Evolutionary conservation across 805 yeast genomes (phyloP).

Genomic region (Scheffersomyces ergatensis): DNA sequence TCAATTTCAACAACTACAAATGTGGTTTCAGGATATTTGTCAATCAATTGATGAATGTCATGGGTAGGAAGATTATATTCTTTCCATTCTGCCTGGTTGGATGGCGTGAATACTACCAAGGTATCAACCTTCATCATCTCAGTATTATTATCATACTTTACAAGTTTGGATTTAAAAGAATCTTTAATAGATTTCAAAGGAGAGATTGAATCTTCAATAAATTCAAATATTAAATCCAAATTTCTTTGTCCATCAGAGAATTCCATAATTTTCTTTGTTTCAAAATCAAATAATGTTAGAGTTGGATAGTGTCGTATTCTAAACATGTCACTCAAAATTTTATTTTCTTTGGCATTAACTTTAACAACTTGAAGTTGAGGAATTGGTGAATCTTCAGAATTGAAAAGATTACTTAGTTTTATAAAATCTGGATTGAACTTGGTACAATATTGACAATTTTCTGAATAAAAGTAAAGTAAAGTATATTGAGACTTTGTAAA

Average conservation of each 20-base stretch:
- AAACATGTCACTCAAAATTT: slow-evolving; percentile 36
- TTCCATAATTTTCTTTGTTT: slow-evolving; percentile 37
- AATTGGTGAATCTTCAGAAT: slow-evolving; percentile 31
- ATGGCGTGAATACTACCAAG: slow-evolving; percentile 22
- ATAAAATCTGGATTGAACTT: slow-evolving; percentile 30
- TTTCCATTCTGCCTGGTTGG: slow-evolving; percentile 27
- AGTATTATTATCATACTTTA: slow-evolving; percentile 7
- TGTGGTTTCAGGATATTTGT: slow-evolving; percentile 6
- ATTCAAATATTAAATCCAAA: slow-evolving; percentile 17
- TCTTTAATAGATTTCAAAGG: slow-evolving; percentile 18
- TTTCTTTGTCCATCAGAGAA: slow-evolving; percentile 22
- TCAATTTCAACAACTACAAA: slow-evolving; percentile 27
- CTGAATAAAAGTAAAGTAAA: slow-evolving; percentile 47
- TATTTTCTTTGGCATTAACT: slow-evolving; percentile 24
- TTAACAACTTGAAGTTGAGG: slow-evolving; percentile 30
- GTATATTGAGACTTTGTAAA: slow-evolving; percentile 28
- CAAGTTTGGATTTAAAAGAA: slow-evolving; percentile 17
- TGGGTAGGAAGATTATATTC: slow-evolving; percentile 31
- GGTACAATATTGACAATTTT: slow-evolving; percentile 32
- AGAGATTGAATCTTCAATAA: slow-evolving; percentile 13
- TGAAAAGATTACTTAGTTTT: slow-evolving; percentile 43
- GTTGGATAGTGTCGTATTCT: slow-evolving; percentile 47
- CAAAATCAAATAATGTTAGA: slow-evolving; percentile 42
- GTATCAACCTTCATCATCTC: slow-evolving; percentile 6
- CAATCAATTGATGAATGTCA: slow-evolving; percentile 29